Conservation (phyloP, 306 rosid species). For the Betula pendula region DNA sequence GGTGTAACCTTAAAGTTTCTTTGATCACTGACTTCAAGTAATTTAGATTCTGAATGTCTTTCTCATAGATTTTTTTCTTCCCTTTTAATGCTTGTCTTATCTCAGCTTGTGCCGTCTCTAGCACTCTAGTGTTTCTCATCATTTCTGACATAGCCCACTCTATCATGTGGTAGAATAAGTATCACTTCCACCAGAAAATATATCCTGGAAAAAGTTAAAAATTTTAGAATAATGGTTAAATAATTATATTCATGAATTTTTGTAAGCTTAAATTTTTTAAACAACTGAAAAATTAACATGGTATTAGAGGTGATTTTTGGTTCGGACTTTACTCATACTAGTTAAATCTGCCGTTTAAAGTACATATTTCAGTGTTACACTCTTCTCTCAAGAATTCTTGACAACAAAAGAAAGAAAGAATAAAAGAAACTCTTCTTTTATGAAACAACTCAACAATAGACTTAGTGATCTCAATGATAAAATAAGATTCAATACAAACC, state of each 20-base stretch:
- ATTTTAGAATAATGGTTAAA: too few species aligned
- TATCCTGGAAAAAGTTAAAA: constrained; percentile 24
- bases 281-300: too few species aligned
- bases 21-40: constrained; percentile 38
- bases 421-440: too few species aligned
- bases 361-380: not conserved
- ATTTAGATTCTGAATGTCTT: constrained; percentile 4
- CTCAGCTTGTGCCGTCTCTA: constrained; percentile 30
- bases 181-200: constrained; percentile 35
- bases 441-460: too few species aligned
- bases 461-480: too few species aligned
- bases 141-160: constrained; percentile 41
- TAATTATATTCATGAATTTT: too few species aligned
- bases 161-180: constrained; percentile 25
- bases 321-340: too few species aligned
- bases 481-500: too few species aligned
- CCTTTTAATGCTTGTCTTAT: constrained; percentile 24
- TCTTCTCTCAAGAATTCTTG: too few species aligned
- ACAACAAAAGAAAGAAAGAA: too few species aligned
- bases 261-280: not conserved
- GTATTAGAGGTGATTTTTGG: too few species aligned
- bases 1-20: constrained; percentile 40
- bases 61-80: constrained; percentile 18
- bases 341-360: too few species aligned
- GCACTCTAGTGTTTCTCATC: constrained; percentile 33